Evolutionary conservation across 2,329 filamentous ascomycete genomes (phyloP), one percentile per base, ranked within the genome.

Genomic region (Pyricularia grisea): DNA sequence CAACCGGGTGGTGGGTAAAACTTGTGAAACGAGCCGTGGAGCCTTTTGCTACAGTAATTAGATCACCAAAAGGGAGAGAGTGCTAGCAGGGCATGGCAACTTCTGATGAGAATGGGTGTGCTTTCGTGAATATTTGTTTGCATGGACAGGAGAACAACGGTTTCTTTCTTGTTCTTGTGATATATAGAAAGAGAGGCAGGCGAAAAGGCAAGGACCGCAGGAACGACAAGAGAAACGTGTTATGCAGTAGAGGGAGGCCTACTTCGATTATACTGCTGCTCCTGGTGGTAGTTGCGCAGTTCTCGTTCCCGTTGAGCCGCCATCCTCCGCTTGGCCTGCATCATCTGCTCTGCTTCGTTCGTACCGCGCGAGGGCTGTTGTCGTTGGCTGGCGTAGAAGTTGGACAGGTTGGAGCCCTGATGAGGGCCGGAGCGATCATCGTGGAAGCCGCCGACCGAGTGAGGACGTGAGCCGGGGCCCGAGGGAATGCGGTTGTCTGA

Each of bases 231-330:
- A 67, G 14, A 42, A 68, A 55, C 12, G 87, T 87, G 87, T 87
- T 89, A 91, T 88, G 87, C 86, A 88, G 87, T 85, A 86, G 87
- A 87, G 87, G 88, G 87, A 81, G 89, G 89, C 91, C 89, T 92
- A 98, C 95, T 97, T 92, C 94, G 90, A 86, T 98, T 97, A 84
- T 97, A 98, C 89, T 99, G 95, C 88, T 99, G 95, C 88, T 99
- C 95, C 84, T 97, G 96, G 84, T 99, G 95, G 84, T 98, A 97
- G 83, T 98, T 99, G 82, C 95, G 93, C 81, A 99, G 90, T 85
- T 99, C 95, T 82, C 94, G 92, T 86, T 99, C 95, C 82, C 95
- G 92, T 84, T 98, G 95, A 80, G 95, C 95, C 77, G 95, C 95
- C 92, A 98, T 96, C 85, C 94, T 92, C 84, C 95, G 93, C 88